Evolutionary conservation across 2,329 filamentous ascomycete genomes (phyloP).

Genomic region (Fusarium verticillioides): DNA sequence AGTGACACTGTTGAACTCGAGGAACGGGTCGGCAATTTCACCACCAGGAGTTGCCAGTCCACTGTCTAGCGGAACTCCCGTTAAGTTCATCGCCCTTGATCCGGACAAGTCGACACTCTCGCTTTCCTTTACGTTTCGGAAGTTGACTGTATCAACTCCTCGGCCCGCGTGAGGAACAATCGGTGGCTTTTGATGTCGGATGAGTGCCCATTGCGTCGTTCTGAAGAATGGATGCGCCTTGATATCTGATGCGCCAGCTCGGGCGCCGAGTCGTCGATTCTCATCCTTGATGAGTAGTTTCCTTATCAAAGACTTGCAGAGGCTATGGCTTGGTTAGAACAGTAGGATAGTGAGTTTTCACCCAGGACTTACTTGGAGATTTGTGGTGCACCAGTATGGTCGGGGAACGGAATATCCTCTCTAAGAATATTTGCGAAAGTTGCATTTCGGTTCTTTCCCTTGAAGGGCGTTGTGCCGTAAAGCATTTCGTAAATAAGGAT

Average conservation of each 20-base stretch:
- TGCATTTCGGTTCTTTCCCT: conserved; percentile 97
- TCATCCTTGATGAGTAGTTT: conserved; percentile 99
- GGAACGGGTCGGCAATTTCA: conserved; percentile 89
- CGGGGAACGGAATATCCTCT: conserved; percentile 96
- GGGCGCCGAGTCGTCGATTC: conserved; percentile 89
- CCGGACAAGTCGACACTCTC: conserved; percentile 89
- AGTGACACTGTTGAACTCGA: conserved; percentile 98
- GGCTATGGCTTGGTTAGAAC: conserved; percentile 60
- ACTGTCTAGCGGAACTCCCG: conserved; percentile 88
- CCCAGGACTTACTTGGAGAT: conserved; percentile 82
- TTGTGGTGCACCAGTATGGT: conserved; percentile 83
- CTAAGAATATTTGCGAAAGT: conserved; percentile 97
- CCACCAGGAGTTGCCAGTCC: conserved; percentile 85
- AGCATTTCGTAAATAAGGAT: conserved; percentile 99
- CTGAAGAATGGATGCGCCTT: conserved; percentile 97
- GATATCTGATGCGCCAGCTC: conserved; percentile 95
- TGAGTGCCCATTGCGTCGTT: conserved; percentile 93
- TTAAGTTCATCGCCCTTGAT: conserved; percentile 64
- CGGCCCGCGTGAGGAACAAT: conserved; percentile 93
- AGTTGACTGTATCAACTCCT: conserved; percentile 94
- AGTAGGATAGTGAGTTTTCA: too few relatives aligned
- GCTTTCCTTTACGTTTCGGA: conserved; percentile 97
- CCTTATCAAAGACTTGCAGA: conserved; percentile 95
- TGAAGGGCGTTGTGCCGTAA: conserved; percentile 98
- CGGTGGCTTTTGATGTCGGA: conserved; percentile 97